A percentile compares a stretch with the other conserved stretches of the same genome.
Conservation (phyloP, 2,329 filamentous ascomycete species). For the Ophidiomyces ophidiicola region DNA sequence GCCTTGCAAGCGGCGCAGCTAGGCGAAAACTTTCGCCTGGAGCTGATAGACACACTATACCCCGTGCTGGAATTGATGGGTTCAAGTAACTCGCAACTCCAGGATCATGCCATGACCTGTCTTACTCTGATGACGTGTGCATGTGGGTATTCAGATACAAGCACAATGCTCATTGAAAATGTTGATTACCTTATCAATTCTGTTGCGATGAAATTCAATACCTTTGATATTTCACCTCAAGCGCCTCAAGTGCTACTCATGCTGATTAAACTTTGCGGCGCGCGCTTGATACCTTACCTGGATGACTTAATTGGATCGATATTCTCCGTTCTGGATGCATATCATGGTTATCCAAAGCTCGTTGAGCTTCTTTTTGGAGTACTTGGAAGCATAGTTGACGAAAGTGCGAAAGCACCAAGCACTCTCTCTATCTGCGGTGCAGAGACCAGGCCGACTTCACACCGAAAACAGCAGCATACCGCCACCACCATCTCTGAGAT, state of each 20-base stretch:
- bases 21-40: slow-evolving; percentile 58
- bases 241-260: slow-evolving; percentile 82
- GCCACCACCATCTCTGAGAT: slow-evolving; percentile 26
- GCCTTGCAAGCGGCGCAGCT: slow-evolving; percentile 61
- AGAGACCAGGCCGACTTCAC: slow-evolving; percentile 18
- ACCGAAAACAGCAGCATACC: slow-evolving; percentile 23
- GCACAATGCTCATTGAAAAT: slow-evolving; percentile 73
- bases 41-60: slow-evolving; percentile 84
- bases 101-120: slow-evolving; percentile 69
- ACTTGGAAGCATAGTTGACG: slow-evolving; percentile 68
- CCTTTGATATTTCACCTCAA: slow-evolving; percentile 81
- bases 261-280: slow-evolving; percentile 83
- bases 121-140: slow-evolving; percentile 66
- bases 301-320: slow-evolving; percentile 86
- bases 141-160: slow-evolving; percentile 63
- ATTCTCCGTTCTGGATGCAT: slow-evolving; percentile 85
- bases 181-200: slow-evolving; percentile 96
- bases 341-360: slow-evolving; percentile 79
- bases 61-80: slow-evolving; percentile 82
- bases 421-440: slow-evolving; percentile 34
- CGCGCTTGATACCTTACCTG: slow-evolving; percentile 69
- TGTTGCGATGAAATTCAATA: slow-evolving; percentile 75
- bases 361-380: slow-evolving; percentile 78
- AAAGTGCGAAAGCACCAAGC: slow-evolving; percentile 52
- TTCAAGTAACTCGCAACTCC: slow-evolving; percentile 53